Conservation (phyloP, 148 eudicot genomes). For the Camellia lanceoleosa region DNA sequence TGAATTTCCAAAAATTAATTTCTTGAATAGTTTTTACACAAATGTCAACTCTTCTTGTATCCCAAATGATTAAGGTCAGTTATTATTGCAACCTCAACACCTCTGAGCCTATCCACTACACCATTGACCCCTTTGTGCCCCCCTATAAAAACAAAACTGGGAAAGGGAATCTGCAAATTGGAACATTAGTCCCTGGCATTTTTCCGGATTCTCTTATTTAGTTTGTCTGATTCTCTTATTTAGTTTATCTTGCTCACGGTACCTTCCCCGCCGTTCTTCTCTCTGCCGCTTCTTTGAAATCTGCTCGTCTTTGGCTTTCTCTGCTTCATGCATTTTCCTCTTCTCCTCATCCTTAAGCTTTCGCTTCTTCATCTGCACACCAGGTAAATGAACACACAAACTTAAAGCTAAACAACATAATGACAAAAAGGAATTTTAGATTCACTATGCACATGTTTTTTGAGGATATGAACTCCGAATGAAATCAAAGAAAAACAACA, state of each 20-base stretch:
- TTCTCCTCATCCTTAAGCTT: constrained; percentile 58
- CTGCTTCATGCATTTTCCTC: constrained; percentile 41
- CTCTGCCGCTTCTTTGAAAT: constrained; percentile 63
- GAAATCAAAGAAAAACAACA: not conserved
- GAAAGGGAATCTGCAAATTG: not conserved
- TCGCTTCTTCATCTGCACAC: constrained; percentile 57
- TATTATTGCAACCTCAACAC: too few relatives aligned
- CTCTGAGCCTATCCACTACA: too few relatives aligned
- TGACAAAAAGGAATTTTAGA: not conserved
- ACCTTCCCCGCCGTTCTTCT: constrained; percentile 75
- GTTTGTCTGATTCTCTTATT: constrained; percentile 72
- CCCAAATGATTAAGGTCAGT: too few relatives aligned
- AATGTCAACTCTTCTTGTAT: too few relatives aligned
- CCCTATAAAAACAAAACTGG: too few relatives aligned
- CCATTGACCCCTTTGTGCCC: too few relatives aligned
- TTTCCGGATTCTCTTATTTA: constrained; percentile 62
- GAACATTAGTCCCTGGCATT: not conserved
- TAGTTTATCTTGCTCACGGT: constrained; percentile 62
- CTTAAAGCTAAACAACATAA: not conserved
- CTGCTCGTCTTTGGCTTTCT: constrained; percentile 66
- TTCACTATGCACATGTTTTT: not conserved
- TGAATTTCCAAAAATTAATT: too few relatives aligned
- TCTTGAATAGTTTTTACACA: too few relatives aligned
- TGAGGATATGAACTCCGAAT: not conserved
- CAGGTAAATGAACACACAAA: not conserved